Percentiles rank a stretch among this genome's conserved stretches.
Evolutionary conservation across 202 grass and related monocot genomes (phyloP).

Genomic region (Dendrocalamus latiflorus): DNA sequence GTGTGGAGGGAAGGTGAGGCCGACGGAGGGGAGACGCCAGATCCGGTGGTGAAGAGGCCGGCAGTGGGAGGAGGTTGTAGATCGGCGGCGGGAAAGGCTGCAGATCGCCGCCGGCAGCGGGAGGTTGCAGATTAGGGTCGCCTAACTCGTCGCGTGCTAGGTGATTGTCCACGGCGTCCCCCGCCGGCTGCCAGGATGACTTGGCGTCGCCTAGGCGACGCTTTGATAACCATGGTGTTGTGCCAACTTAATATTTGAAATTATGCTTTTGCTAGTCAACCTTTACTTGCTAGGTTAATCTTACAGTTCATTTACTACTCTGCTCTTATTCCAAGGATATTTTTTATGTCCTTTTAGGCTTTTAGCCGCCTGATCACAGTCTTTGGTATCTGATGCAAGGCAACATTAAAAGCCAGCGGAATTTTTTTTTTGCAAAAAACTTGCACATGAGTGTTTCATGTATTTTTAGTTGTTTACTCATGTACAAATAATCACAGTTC

Average conservation of each 20-base stretch:
- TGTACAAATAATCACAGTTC: not conserved
- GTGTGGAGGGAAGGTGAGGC: too few relatives aligned
- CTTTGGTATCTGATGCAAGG: not conserved
- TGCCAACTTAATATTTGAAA: not conserved
- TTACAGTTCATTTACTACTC: not conserved
- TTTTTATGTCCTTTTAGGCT: not conserved
- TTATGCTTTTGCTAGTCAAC: not conserved
- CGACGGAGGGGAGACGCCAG: too few relatives aligned
- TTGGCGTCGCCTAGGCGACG: too few relatives aligned
- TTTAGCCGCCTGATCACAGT: not conserved
- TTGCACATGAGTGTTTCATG: not conserved
- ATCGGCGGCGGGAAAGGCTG: too few relatives aligned
- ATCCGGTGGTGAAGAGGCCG: too few relatives aligned
- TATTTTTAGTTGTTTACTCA: conserved; percentile 22
- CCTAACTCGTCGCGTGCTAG: too few relatives aligned
- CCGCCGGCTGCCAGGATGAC: too few relatives aligned
- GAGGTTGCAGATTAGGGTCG: too few relatives aligned
- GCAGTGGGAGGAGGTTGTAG: too few relatives aligned
- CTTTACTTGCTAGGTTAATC: not conserved
- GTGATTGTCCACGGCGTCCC: too few relatives aligned
- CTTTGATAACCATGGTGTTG: too few relatives aligned
- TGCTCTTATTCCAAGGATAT: not conserved
- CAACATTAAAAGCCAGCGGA: not conserved
- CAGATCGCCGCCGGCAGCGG: too few relatives aligned
- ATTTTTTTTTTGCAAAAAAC: not conserved